These are phyloP conservation scores for Phanerodontia chrysosporium DNA, from an alignment of 768 basidiomycete genomes.

Conservation along the genomic window DNA sequence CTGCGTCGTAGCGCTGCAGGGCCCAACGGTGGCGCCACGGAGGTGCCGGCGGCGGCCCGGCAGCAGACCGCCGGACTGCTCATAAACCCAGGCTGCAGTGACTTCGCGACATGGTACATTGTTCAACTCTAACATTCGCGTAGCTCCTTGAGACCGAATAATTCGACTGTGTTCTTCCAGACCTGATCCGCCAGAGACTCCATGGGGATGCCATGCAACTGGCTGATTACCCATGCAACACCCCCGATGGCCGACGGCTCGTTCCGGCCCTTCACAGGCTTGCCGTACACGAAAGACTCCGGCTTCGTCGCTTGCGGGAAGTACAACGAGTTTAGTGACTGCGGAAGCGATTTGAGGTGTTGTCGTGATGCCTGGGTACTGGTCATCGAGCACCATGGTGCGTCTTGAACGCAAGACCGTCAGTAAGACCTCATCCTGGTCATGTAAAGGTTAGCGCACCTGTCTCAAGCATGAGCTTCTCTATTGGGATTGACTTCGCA, in stretches of 20 bases:
- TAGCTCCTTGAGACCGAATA: constrained; percentile 51
- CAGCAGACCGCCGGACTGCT: too few relatives aligned
- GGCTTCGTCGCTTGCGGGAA: constrained; percentile 49
- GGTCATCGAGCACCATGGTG: constrained; percentile 72
- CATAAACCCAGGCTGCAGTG: too few relatives aligned
- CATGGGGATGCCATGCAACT: constrained; percentile 41
- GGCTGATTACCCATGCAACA: constrained; percentile 69
- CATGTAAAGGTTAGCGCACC: constrained; percentile 35
- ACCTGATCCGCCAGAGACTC: constrained; percentile 52
- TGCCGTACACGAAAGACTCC: constrained; percentile 54
- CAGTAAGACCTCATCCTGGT: not conserved
- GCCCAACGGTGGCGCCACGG: not conserved
- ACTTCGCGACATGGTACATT: not conserved
- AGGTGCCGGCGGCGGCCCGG: not conserved
- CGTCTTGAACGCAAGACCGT: constrained; percentile 39
- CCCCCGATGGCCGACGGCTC: constrained; percentile 65
- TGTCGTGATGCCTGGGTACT: constrained; percentile 58
- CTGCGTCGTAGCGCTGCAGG: too few relatives aligned
- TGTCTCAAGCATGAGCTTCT: constrained; percentile 68
- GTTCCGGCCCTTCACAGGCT: constrained; percentile 71
- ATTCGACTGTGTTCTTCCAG: constrained; percentile 58
- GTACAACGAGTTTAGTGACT: constrained; percentile 42
- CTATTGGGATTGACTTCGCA: constrained; percentile 51
- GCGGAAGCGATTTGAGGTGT: constrained; percentile 45
- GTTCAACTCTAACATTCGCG: not conserved